A percentile compares a stretch with the other conserved stretches of the same genome.
Conservation (phyloP, 805 yeast genomes). For the Kluyveromyces starmeri region DNA sequence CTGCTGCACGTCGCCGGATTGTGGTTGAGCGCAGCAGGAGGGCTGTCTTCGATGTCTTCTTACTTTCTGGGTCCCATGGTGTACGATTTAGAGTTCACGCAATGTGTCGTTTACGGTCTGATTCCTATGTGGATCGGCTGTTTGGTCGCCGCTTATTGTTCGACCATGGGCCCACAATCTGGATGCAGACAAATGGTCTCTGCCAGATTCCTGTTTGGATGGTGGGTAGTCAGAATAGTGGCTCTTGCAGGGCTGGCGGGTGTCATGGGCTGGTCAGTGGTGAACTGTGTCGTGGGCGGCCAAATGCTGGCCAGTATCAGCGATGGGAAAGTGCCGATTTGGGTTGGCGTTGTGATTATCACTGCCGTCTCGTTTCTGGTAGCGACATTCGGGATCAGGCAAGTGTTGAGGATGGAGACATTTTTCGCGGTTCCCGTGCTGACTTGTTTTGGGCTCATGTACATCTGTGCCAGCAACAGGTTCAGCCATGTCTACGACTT, state of each 20-base stretch:
- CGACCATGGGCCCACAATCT: slow-evolving; percentile 83
- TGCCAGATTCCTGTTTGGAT: slow-evolving; percentile 72
- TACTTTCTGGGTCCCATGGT: slow-evolving; percentile 67
- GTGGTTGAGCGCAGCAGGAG: slow-evolving; percentile 83
- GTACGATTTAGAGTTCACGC: slow-evolving; percentile 59
- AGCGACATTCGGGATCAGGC: slow-evolving; percentile 71
- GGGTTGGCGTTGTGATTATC: slow-evolving; percentile 68
- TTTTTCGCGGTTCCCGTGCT: slow-evolving; percentile 60
- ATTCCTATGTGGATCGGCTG: slow-evolving; percentile 63
- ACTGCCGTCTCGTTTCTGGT: slow-evolving; percentile 54
- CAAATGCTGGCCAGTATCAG: slow-evolving; percentile 65
- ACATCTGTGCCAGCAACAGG: slow-evolving; percentile 47
- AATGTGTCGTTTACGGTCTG: slow-evolving; percentile 54
- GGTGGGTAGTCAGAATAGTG: slow-evolving; percentile 74
- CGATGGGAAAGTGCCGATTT: slow-evolving; percentile 55
- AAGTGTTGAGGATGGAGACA: slow-evolving; percentile 59
- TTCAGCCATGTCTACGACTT: slow-evolving; percentile 29
- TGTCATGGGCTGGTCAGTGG: slow-evolving; percentile 87
- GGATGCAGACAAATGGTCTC: slow-evolving; percentile 87
- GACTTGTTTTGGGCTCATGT: slow-evolving; percentile 57
- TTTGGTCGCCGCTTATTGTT: slow-evolving; percentile 69
- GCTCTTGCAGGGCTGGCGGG: slow-evolving; percentile 67
- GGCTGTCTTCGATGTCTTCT: slow-evolving; percentile 83
- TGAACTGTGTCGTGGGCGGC: slow-evolving; percentile 84
- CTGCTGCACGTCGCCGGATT: slow-evolving; percentile 51